Base-by-base conservation (phyloP, 768 basidiomycete species). In the button mushroom (Agaricus bisporus) region DNA sequence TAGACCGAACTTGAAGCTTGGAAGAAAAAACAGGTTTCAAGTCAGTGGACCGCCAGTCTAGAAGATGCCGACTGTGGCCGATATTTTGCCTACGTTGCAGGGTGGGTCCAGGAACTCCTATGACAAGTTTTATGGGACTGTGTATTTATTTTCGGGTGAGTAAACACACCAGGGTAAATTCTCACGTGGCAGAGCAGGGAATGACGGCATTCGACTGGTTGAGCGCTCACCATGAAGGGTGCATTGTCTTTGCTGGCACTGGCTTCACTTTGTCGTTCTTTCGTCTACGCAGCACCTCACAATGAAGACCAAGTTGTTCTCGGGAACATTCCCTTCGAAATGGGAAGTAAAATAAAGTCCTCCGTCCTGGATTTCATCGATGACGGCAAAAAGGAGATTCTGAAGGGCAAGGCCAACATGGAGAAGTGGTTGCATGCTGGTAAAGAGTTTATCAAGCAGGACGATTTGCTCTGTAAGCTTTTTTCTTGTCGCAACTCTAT, bases 381-480 rank as follows among this genome's bases (percentile, higher is more conserved):
- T 50, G 70, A 74, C 44, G 63, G 70, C 11, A 72, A 77, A 66
- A 73, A 74, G 60, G 63, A 68, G 3, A 70, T 77, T 42, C 59
- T 73, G 56, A 63, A 68, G 28, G 76, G 73, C 18, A 78, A 75
- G 67, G 67, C 73, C 51, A 77, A 75, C 51, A 59, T 81, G 53
- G 72, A 85, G 70, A 76, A 77, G 58, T 89, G 85, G 86, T 61
- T 70, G 26, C 76, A 84, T 50, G 68, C 79, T 20, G 86, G 85
- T 17, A 79, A 73, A 64, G 72, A 85, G 60, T 89, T 79, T 61
- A 74, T 89, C 52, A 79, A 82, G 64, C 79, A 89, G 70, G 76
- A 87, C 47, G 83, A 78, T n/a, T 60, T 91, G 29, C 69, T 79
- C 41, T 91, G 90, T 91, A 61, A 68, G 86, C 74, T 17, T 17